These are phyloP conservation scores for Didymella pinodella DNA, from an alignment of 2,329 filamentous ascomycete species.

Conservation along the genomic window DNA sequence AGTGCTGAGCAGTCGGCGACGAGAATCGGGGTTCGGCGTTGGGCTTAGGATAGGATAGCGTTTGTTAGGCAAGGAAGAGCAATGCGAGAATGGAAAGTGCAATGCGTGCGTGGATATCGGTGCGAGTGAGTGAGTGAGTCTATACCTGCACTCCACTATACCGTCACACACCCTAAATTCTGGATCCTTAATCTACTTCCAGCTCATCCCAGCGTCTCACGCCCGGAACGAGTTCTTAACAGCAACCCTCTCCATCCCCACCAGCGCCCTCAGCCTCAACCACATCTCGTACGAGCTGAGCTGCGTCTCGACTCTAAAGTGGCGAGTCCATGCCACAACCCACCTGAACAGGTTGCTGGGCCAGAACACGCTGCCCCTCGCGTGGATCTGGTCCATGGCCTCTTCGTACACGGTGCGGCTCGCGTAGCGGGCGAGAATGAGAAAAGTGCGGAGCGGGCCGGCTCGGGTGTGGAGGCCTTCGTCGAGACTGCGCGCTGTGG, in stretches of 20 bases:
- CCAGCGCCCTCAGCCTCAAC: slow-evolving; percentile 59
- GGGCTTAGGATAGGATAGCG: slow-evolving; percentile 1
- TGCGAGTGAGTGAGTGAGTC: too few relatives aligned
- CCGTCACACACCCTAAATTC: too few relatives aligned
- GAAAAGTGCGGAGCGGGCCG: slow-evolving; percentile 67
- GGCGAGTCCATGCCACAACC: slow-evolving; percentile 61
- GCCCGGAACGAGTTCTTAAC: slow-evolving; percentile 9
- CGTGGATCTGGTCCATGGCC: slow-evolving; percentile 60
- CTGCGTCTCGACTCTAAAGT: slow-evolving; percentile 65
- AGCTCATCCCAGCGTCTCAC: too few relatives aligned
- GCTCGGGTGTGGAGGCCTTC: slow-evolving; percentile 82
- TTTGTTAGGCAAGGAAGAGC: too few relatives aligned
- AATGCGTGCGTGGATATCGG: too few relatives aligned
- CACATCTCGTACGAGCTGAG: slow-evolving; percentile 66
- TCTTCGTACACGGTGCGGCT: slow-evolving; percentile 69
- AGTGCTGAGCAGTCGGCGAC: slow-evolving; percentile 4
- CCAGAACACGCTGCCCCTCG: slow-evolving; percentile 57
- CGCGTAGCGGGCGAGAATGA: slow-evolving; percentile 71
- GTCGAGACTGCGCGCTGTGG: slow-evolving; percentile 78
- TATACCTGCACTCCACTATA: too few relatives aligned
- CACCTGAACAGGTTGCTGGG: slow-evolving; percentile 61
- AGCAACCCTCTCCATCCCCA: slow-evolving; percentile 54
- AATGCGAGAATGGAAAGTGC: too few relatives aligned
- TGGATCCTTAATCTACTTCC: too few relatives aligned
- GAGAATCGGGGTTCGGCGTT: slow-evolving; percentile 1